Evolutionary conservation across 495 filamentous ascomycete genomes (phyloP).

Genomic region (Bathelium albidoporum): DNA sequence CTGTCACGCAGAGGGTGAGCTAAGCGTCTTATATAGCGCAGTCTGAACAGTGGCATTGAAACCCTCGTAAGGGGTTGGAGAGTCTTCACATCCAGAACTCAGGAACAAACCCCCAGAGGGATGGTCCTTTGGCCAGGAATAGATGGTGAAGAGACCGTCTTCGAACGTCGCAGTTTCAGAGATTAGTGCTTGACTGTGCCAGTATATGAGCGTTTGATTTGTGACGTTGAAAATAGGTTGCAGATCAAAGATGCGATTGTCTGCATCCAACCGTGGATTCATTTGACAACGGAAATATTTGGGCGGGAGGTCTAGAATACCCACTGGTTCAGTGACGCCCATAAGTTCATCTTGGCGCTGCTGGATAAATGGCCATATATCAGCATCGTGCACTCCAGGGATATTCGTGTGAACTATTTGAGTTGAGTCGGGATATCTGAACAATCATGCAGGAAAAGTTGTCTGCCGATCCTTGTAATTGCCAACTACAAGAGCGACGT

Average conservation of each 20-base stretch:
- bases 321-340: constrained; percentile 21
- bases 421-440: constrained; percentile 31
- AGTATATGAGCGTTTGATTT: constrained; percentile 39
- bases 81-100: constrained; percentile 36
- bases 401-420: constrained; percentile 41
- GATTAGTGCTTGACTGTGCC: constrained; percentile 38
- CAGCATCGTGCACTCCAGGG: constrained; percentile 44
- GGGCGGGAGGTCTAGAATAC: constrained; percentile 11
- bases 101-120: constrained; percentile 20
- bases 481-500: constrained; percentile 37
- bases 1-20: constrained; percentile 26
- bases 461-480: constrained; percentile 21
- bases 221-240: constrained; percentile 40
- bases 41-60: constrained; percentile 32
- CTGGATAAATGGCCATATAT: constrained; percentile 45
- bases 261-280: constrained; percentile 33
- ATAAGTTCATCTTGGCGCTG: constrained; percentile 36
- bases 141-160: constrained; percentile 42
- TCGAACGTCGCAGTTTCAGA: constrained; percentile 37
- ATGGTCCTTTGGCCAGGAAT: constrained; percentile 32
- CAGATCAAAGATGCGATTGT: constrained; percentile 44
- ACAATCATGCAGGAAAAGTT: constrained; percentile 39
- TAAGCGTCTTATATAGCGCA: constrained; percentile 28
- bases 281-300: constrained; percentile 37
- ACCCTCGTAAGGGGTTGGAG: constrained; percentile 12